Conservation (phyloP, 306 rosid species). For the Dalbergia cochinchinensis region DNA sequence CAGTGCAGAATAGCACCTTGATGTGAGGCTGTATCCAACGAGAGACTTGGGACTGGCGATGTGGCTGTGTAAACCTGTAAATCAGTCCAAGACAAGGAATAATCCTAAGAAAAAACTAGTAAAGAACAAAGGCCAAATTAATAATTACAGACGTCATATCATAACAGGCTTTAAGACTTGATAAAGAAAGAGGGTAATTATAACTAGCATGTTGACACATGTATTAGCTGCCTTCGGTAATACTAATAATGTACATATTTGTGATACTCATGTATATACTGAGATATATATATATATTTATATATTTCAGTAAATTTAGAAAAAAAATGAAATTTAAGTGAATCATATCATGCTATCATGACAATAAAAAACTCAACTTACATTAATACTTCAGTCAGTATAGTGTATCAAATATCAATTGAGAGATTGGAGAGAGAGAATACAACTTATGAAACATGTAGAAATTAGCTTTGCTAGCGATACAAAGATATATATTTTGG, state of each 20-base stretch:
- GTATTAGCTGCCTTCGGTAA: constrained; percentile 4
- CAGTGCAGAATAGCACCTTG: constrained; percentile 62
- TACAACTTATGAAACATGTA: constrained; percentile 15
- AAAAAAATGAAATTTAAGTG: constrained; percentile 5
- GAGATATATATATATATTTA: constrained; percentile 11
- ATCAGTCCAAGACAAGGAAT: constrained; percentile 42
- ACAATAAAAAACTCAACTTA: constrained; percentile 1
- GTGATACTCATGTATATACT: background rate
- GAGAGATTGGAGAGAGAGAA: constrained; percentile 3
- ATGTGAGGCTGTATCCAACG: constrained; percentile 96
- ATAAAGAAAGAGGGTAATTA: constrained; percentile 1
- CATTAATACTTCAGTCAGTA: constrained; percentile 2
- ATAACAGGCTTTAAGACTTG: constrained; percentile 23
- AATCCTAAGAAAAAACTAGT: constrained; percentile 21
- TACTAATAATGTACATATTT: background rate
- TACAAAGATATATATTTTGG: constrained; percentile 32
- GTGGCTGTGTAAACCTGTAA: constrained; percentile 79
- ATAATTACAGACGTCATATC: constrained; percentile 21
- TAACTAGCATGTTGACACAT: constrained; percentile 5
- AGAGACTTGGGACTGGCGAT: constrained; percentile 88
- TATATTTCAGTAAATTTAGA: constrained; percentile 28
- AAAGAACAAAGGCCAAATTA: constrained; percentile 25
- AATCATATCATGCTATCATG: constrained; percentile 29
- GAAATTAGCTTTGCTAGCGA: constrained; percentile 17
- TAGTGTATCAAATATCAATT: constrained; percentile 13